Percentiles rank a stretch among this genome's conserved stretches.
Conservation (phyloP, 208 protist species). For the Trichomonas vaginalis region DNA sequence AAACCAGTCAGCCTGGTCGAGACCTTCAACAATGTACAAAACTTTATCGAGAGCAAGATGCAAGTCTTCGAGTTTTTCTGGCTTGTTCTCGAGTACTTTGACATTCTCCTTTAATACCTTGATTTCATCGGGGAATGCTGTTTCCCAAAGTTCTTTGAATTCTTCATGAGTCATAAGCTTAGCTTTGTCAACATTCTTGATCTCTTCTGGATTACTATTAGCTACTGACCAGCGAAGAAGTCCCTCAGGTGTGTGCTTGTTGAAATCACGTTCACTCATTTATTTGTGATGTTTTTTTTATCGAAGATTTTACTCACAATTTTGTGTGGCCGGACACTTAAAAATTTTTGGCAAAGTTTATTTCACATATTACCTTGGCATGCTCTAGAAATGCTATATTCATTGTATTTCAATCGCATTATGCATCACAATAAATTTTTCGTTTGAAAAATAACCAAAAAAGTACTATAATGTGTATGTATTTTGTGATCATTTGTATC, state of each 20-base stretch:
- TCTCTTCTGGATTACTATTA: neutral
- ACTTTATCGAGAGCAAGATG: neutral
- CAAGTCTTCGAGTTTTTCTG: neutral
- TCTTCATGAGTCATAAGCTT: neutral
- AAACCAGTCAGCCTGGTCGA: constrained; percentile 2
- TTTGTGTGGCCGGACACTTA: neutral
- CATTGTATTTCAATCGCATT: too few relatives aligned
- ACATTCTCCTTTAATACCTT: neutral
- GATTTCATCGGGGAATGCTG: neutral
- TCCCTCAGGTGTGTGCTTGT: neutral
- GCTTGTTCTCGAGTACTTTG: neutral
- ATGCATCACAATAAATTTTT: too few relatives aligned
- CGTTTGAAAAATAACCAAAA: too few relatives aligned
- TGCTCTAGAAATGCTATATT: too few relatives aligned
- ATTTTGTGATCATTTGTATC: too few relatives aligned
- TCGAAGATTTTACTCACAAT: neutral
- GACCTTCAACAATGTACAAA: neutral
- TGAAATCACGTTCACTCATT: neutral
- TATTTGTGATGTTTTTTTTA: neutral
- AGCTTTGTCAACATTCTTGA: neutral
- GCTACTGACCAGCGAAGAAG: neutral
- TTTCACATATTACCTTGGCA: too few relatives aligned
- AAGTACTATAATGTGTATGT: too few relatives aligned
- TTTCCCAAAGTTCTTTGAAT: neutral
- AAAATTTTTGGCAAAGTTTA: too few relatives aligned